phyloP scores from a whole-genome alignment of 345 rosid genomes.

The Acer campestre region DNA sequence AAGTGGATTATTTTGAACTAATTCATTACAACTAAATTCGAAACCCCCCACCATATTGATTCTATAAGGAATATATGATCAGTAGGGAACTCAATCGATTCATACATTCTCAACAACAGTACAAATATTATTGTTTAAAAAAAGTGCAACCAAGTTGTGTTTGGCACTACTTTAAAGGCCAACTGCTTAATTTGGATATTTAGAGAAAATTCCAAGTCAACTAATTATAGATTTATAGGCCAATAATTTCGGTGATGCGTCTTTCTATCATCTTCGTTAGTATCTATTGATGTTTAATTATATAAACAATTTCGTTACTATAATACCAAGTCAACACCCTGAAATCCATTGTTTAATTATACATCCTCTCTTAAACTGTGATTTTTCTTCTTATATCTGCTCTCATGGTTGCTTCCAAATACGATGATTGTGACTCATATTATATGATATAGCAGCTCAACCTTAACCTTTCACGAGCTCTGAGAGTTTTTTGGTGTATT shows the following conservation, averaged over 20 bases:
- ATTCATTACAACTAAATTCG: too few relatives aligned
- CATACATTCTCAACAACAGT: neutral
- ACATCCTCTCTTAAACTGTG: neutral
- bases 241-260: neutral
- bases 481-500: constrained; percentile 24
- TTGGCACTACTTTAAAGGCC: neutral
- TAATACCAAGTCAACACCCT: too few relatives aligned
- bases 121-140: neutral
- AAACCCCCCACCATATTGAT: too few relatives aligned
- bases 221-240: neutral
- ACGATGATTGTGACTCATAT: constrained; percentile 19
- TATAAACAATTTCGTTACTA: too few relatives aligned
- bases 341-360: neutral
- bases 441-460: constrained; percentile 14
- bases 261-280: neutral
- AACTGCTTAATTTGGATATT: neutral
- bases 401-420: neutral
- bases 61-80: neutral
- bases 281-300: too few relatives aligned
- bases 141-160: neutral
- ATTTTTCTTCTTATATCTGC: neutral
- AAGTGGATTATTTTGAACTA: too few relatives aligned
- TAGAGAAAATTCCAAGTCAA: constrained; percentile 9
- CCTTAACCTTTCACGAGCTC: constrained; percentile 36
- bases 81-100: neutral